A percentile compares a stretch with the other conserved stretches of the same genome.
These are phyloP conservation scores for Apiospora malaysiana DNA, from an alignment of 2,329 filamentous ascomycete genomes.

Conservation along the genomic window DNA sequence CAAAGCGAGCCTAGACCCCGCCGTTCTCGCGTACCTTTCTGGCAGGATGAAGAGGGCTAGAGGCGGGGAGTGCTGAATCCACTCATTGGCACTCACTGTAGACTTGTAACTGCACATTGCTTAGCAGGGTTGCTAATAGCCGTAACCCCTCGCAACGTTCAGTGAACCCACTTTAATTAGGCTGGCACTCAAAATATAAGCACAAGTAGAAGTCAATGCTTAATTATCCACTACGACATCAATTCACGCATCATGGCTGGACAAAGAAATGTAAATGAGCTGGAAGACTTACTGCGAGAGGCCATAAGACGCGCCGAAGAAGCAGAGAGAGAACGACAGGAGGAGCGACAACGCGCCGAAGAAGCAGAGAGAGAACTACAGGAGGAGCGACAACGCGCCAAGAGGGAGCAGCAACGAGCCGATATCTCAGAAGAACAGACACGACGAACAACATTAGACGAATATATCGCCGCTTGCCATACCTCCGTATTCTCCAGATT, in stretches of 20 bases:
- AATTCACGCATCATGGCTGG: neutral
- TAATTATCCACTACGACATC: neutral
- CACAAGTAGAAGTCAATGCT: neutral
- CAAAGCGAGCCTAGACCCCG: neutral
- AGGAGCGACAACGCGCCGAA: constrained; percentile 1
- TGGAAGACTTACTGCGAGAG: neutral
- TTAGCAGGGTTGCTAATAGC: constrained; percentile 32
- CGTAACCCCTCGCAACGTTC: constrained; percentile 34
- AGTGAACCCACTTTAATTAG: neutral
- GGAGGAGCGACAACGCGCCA: neutral
- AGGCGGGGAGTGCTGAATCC: neutral
- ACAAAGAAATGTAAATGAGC: neutral
- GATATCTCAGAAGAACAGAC: constrained; percentile 30
- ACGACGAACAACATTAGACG: constrained; percentile 36
- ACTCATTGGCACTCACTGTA: neutral
- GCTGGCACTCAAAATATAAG: neutral
- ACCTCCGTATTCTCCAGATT: constrained; percentile 34
- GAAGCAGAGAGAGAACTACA: neutral
- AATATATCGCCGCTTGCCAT: constrained; percentile 41
- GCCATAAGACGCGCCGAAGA: neutral
- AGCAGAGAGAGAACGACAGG: neutral
- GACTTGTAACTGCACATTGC: neutral
- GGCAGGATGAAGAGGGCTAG: neutral
- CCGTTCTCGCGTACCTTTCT: neutral
- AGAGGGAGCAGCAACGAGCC: constrained; percentile 3